phyloP scores from a whole-genome alignment of 1,139 yeast species.

The Meyerozyma sp. region DNA sequence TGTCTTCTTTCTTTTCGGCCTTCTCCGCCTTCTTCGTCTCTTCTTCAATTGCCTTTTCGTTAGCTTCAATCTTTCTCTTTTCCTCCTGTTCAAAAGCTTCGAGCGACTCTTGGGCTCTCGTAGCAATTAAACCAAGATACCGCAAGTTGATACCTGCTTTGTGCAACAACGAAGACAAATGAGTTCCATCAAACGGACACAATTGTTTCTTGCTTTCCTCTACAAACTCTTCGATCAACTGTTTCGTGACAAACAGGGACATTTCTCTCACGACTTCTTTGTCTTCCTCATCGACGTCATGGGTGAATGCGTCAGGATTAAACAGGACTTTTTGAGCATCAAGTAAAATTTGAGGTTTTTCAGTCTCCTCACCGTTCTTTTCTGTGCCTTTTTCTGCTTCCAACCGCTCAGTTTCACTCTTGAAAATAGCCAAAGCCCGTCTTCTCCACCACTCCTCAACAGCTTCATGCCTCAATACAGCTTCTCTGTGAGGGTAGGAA shows the following conservation, averaged over 20 bases:
- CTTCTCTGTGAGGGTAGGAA: constrained; percentile 81
- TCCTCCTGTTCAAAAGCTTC: background rate
- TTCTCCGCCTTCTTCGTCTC: constrained; percentile 22
- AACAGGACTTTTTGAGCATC: constrained; percentile 55
- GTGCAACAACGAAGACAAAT: constrained; percentile 67
- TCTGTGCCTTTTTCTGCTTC: constrained; percentile 41
- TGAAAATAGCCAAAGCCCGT: constrained; percentile 52
- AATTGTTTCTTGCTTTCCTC: constrained; percentile 48
- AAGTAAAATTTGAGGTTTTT: constrained; percentile 48
- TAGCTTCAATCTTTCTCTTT: constrained; percentile 11
- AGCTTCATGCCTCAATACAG: constrained; percentile 80
- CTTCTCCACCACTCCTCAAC: constrained; percentile 86
- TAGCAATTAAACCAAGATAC: constrained; percentile 67
- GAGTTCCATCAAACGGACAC: constrained; percentile 77
- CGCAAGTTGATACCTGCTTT: constrained; percentile 83
- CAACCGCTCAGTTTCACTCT: constrained; percentile 44
- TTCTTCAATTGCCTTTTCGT: constrained; percentile 10
- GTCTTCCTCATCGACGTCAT: constrained; percentile 34
- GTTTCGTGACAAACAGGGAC: constrained; percentile 55
- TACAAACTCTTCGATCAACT: constrained; percentile 62
- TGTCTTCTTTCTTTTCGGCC: constrained; percentile 18
- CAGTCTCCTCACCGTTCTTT: constrained; percentile 24
- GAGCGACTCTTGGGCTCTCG: constrained; percentile 13
- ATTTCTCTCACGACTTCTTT: constrained; percentile 60
- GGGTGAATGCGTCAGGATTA: constrained; percentile 74